Evolutionary conservation across 106 monocot genomes (phyloP), one percentile per base, ranked within the genome.

Genomic region (Allium sativum): DNA sequence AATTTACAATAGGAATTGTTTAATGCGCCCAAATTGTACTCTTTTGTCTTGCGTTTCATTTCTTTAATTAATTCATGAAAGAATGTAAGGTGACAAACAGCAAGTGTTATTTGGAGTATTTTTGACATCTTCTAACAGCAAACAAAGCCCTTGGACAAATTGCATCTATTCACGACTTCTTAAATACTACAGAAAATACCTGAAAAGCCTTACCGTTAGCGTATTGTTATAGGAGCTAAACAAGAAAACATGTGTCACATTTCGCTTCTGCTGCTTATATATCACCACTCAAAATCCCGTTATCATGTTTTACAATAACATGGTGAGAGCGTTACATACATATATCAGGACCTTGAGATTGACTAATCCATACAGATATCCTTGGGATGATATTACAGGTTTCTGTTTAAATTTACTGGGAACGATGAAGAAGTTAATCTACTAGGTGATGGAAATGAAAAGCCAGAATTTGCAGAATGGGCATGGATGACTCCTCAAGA

Each of bases 391-490:
- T 31, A 50, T n/a, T 70, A 53, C 67, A 91, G 96, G 96, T 96
- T 96, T 70, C 72, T 91, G 40, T 70, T 96, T 43, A 91, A 71
- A 72, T 85, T 96, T 68, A 76, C 72, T 15, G 91, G 96, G 53
- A 82, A 82, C 17, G 91, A 96, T 13, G 84, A 88, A 68, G 96
- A 96, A 57, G 76, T 96, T 58, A 80, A 96, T 73, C 82, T 96
- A 48, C 21, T 44, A 16, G 90, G 91, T 40, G 87, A 91, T 68
- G 96, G 82, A 61, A 65, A 75, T 51, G 96, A 91, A 63, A 87
- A 78, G 70, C 84, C 96, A 19, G 96, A 96, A 74, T 96, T 96
- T 72, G 77, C 54, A 18, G 82, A 91, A 64, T 96, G 90, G 87
- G 65, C 82, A 69, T 96, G 96, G 96, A 84, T 90, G 86, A 65